Base-by-base conservation (phyloP, 768 basidiomycete species). In the Nevesoporus exiguus region DNA sequence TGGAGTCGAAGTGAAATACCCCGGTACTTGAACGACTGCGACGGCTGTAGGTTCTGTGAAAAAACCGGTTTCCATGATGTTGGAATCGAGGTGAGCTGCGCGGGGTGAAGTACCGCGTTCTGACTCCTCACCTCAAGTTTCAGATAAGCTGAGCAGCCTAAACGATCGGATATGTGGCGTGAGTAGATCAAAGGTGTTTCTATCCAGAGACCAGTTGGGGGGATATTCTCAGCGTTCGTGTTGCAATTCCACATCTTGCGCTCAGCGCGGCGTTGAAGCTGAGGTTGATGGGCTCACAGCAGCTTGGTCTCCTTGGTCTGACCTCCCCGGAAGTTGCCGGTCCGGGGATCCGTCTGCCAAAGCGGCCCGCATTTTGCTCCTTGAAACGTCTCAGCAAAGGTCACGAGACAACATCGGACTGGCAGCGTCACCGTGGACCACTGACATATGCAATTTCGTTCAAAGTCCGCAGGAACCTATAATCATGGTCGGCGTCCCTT, bases 1-100 rank as follows among this genome's bases (percentile, higher is more conserved):
- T 81, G 77, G 3, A 81, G 74, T 59, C 86, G 85, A 54, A 77
- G 75, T 19, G 86, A 85, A 31, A 90, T 76, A 6, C 87, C 87
- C 21, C 89, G 78, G 61, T 79, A 85, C 65, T 92, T 91, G 80
- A 88, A 91, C 2, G 88, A 90, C 57, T 85, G 77, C 0, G 81
- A 79, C 0, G 84, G 84, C 52, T 91, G 89, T 2, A 90, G 72
- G 56, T 80, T 87, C 89, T 90, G 65, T 61, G 15, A 21, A 19
- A 8, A 45, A 21, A 21, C 37, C 8, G 5, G 10, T 30, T 43
- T 27, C 21, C 40, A 41, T 7, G 9, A 6, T 1, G 15, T 19
- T 22, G 9, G n/a, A 39, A 37, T 5, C 34, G 33, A 58, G 40
- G 49, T 51, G 33, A 58, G 37, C 13, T 39, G 22, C 27, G 29